These are phyloP conservation scores for Gigaspora rosea DNA, from an alignment of 192 early-diverging fungal genomes.

Conservation along the genomic window DNA sequence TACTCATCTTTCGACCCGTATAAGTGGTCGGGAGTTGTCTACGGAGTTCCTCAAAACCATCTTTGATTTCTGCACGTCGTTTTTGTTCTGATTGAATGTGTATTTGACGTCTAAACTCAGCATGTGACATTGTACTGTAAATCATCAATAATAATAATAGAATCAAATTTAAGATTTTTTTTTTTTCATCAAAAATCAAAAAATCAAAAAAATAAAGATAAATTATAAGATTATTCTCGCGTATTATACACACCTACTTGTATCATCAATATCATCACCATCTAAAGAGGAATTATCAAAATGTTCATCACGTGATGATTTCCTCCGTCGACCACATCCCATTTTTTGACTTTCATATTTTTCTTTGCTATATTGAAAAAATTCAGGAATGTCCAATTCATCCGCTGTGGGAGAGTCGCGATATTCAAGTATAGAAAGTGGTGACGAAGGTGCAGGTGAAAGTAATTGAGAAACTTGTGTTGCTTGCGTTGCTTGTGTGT, in stretches of 20 bases:
- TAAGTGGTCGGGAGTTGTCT: constrained; percentile 45
- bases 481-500: too few species aligned
- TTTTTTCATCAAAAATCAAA: too few species aligned
- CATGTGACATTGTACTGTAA: constrained; percentile 33
- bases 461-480: too few species aligned
- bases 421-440: constrained; percentile 13
- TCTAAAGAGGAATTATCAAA: constrained; percentile 22
- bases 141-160: not conserved
- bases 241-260: constrained; percentile 12
- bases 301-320: constrained; percentile 10
- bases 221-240: too few species aligned
- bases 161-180: too few species aligned
- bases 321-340: constrained; percentile 9
- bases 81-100: constrained; percentile 53
- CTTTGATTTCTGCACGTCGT: constrained; percentile 50
- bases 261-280: constrained; percentile 17
- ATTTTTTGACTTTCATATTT: constrained; percentile 33
- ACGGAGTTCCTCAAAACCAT: constrained; percentile 49
- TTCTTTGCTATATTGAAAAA: constrained; percentile 34
- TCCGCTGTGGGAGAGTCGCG: constrained; percentile 23
- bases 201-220: too few species aligned
- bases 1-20: constrained; percentile 47
- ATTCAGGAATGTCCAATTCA: constrained; percentile 28
- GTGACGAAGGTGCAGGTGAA: too few species aligned
- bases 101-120: constrained; percentile 46